These are phyloP conservation scores for Hansenula anomala DNA, from an alignment of 1,139 yeast species.

Conservation along the genomic window DNA sequence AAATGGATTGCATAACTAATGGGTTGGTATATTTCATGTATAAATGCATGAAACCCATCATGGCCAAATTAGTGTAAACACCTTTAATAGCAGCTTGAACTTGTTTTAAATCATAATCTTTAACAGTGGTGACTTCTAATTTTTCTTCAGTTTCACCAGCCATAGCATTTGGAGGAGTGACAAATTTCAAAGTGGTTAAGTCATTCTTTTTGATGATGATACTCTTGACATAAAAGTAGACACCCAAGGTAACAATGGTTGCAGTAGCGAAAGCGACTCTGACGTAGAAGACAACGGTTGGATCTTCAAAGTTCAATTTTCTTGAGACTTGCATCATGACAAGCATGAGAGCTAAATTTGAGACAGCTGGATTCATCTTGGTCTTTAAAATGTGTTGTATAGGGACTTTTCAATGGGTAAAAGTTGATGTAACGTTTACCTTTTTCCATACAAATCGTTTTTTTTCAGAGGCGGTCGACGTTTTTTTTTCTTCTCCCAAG, in stretches of 20 bases:
- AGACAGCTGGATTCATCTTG: constrained; percentile 76
- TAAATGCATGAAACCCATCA: constrained; percentile 98
- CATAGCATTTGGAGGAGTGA: constrained; percentile 80
- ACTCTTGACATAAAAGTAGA: constrained; percentile 61
- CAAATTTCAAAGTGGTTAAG: constrained; percentile 86
- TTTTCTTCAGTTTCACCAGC: constrained; percentile 71
- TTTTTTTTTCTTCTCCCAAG: too few species aligned
- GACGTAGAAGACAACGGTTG: constrained; percentile 67
- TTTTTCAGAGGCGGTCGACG: too few species aligned
- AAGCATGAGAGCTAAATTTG: constrained; percentile 87
- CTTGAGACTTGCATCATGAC: constrained; percentile 96
- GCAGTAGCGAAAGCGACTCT: constrained; percentile 69
- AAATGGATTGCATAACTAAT: constrained; percentile 87
- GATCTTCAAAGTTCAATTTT: constrained; percentile 85
- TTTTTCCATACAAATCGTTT: too few species aligned
- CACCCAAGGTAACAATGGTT: constrained; percentile 57
- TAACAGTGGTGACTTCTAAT: constrained; percentile 82
- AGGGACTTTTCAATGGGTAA: too few species aligned
- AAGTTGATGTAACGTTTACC: too few species aligned
- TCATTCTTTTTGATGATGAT: constrained; percentile 75
- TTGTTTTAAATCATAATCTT: constrained; percentile 91
- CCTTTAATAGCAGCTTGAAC: constrained; percentile 75
- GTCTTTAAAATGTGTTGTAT: too few species aligned
- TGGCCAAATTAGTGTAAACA: constrained; percentile 84
- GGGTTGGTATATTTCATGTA: constrained; percentile 99